Conservation (phyloP, 2,329 filamentous ascomycete species). For the Tolypocladium endophyticum region DNA sequence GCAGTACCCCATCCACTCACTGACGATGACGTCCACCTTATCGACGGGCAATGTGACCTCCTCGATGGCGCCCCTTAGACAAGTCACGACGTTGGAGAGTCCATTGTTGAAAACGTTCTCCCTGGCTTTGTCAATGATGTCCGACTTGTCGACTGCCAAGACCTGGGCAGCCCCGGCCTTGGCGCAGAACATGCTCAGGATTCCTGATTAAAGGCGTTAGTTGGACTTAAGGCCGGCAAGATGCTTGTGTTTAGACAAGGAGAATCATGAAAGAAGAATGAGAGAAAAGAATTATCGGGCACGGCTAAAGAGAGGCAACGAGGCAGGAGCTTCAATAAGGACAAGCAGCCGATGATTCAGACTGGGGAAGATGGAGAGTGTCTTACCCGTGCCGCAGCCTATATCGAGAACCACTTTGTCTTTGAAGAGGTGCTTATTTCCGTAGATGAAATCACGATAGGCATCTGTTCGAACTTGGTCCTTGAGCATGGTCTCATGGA, state of each 20-base stretch:
- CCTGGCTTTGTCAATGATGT: slow-evolving; percentile 77
- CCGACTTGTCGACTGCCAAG: slow-evolving; percentile 84
- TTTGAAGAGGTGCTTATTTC: slow-evolving; percentile 77
- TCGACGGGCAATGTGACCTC: slow-evolving; percentile 69
- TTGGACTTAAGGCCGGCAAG: neutral
- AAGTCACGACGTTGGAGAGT: slow-evolving; percentile 63
- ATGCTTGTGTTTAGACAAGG: too few species aligned
- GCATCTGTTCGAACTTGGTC: slow-evolving; percentile 80
- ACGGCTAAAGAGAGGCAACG: neutral
- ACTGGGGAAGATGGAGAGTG: neutral
- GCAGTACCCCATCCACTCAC: slow-evolving; percentile 97
- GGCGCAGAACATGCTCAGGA: slow-evolving; percentile 90
- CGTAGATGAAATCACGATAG: slow-evolving; percentile 92
- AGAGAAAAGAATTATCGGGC: neutral
- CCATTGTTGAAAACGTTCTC: slow-evolving; percentile 79
- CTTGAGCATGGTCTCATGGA: slow-evolving; percentile 94
- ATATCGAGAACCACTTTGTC: slow-evolving; percentile 85
- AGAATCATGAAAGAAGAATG: too few species aligned
- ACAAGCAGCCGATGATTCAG: neutral
- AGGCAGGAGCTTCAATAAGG: neutral
- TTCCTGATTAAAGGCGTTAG: slow-evolving; percentile 37
- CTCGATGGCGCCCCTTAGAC: slow-evolving; percentile 77
- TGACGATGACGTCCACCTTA: slow-evolving; percentile 88
- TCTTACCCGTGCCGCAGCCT: slow-evolving; percentile 62
- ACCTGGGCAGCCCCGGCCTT: slow-evolving; percentile 79